Evolutionary conservation across 225 moss, liverwort and hornwort genomes (phyloP).

Genomic region (Rhytidiadelphus loreus): DNA sequence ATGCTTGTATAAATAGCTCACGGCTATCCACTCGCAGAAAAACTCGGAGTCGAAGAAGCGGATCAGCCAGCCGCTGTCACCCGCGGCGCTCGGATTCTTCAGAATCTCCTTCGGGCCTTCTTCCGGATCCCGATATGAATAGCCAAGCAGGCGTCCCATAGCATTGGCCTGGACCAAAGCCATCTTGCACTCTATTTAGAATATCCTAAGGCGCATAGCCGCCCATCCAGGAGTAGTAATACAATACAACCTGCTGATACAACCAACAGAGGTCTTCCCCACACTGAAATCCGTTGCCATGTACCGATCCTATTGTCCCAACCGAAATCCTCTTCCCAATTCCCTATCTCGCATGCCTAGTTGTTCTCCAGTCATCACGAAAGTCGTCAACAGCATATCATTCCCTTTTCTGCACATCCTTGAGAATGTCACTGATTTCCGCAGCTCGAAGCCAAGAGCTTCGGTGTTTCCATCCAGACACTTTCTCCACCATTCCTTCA

Average conservation of each 20-base stretch:
- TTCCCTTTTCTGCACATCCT: conserved; percentile 12
- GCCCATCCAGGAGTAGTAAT: conserved; percentile 24
- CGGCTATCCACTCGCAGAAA: conserved; percentile 99
- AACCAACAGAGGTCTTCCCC: neutral
- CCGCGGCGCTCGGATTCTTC: conserved; percentile 54
- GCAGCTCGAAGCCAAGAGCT: conserved; percentile 33
- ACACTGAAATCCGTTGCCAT: conserved; percentile 11
- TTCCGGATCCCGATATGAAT: conserved; percentile 65
- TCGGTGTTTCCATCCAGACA: conserved; percentile 16
- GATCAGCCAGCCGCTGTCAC: conserved; percentile 98
- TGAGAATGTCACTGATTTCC: conserved; percentile 4
- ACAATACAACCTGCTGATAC: neutral
- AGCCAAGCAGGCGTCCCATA: conserved; percentile 97
- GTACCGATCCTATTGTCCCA: conserved; percentile 13
- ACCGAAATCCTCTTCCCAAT: neutral
- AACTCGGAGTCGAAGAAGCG: conserved; percentile 98
- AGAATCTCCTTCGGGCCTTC: conserved; percentile 69
- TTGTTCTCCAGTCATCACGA: neutral
- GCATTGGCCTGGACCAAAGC: conserved; percentile 51
- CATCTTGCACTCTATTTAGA: conserved; percentile 12
- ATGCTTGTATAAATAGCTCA: conserved; percentile 99
- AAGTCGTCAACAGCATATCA: neutral
- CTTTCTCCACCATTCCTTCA: conserved; percentile 19
- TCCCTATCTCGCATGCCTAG: neutral
- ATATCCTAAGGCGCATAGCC: conserved; percentile 21